Percentiles rank a stretch among this genome's conserved stretches.
phyloP scores from a whole-genome alignment of 345 rosid species.

The Sonneratia caseolaris region DNA sequence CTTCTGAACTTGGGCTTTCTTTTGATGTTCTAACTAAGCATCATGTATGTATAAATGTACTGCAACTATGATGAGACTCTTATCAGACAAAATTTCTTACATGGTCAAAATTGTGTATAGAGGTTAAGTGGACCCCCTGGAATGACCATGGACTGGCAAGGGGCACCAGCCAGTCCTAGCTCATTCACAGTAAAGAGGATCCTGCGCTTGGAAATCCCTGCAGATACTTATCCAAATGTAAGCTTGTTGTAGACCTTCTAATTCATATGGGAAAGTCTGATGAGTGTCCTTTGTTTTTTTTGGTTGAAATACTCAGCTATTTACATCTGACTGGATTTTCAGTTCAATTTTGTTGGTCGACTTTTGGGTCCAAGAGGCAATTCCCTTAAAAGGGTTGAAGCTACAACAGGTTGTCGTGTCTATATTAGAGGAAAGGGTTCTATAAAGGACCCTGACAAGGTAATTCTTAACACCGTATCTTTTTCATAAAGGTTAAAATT shows the following conservation, averaged over 20 bases:
- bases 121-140: slow-evolving; percentile 81
- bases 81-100: neutral
- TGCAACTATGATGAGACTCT: neutral
- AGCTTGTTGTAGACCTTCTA: slow-evolving; percentile 9
- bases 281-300: slow-evolving; percentile 1
- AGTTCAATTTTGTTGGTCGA: slow-evolving; percentile 98
- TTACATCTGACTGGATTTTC: slow-evolving; percentile 5
- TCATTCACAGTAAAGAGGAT: slow-evolving; percentile 87
- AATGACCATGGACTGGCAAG: slow-evolving; percentile 99
- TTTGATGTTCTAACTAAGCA: neutral
- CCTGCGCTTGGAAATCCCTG: slow-evolving; percentile 97
- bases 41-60: neutral
- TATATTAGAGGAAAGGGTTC: slow-evolving; percentile 98
- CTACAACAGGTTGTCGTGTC: slow-evolving; percentile 95
- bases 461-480: slow-evolving; percentile 13
- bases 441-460: slow-evolving; percentile 96
- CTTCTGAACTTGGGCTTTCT: neutral
- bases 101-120: slow-evolving; percentile 23
- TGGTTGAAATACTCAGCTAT: neutral
- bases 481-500: neutral
- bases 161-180: slow-evolving; percentile 93
- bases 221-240: slow-evolving; percentile 77
- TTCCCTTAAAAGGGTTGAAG: slow-evolving; percentile 96
- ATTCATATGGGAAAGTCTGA: neutral
- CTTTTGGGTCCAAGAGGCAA: slow-evolving; percentile 98